Evolutionary conservation across 208 protist species (phyloP), one percentile per base, ranked within the genome.

Genomic region (Crithidia sp.): DNA sequence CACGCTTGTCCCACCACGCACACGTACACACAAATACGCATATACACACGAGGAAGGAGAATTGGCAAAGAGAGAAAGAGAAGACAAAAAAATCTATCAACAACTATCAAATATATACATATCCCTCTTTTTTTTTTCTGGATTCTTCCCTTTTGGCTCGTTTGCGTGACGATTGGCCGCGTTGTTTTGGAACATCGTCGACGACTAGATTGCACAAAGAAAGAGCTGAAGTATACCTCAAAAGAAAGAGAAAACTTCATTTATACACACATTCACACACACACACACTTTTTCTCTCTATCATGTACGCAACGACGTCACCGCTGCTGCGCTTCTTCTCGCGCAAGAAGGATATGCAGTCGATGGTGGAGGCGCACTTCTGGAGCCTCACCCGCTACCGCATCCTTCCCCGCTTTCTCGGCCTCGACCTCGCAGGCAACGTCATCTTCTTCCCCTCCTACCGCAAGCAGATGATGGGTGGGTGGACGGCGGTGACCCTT

Each of bases 311-410:
- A 7, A 66, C 53, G 5, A 77, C 80, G 6, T 43, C 49, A 7
- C 61, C 75, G 49, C 50, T 78, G 49, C 12, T 74, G 73, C 59
- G 67, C 28, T 73, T 77, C 66, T 79, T 71, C 76, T 79, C 71
- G 43, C 74, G 67, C 50, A 81, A 73, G 62, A 50, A 61, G 43
- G 76, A 82, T 55, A 82, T 87, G 71, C 74, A 88, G 50, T 53
- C 71, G 4, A 79, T 95, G 70, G 61, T 95, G 43, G 88, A 96
- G 82, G 57, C 47, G 16, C 92, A 96, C 74, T 96, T 95, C 67
- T 96, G 92, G 90, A 87, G 86, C 43, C 87, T 96, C 69, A 94
- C 92, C 49, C 89, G 87, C 63, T 95, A 96, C 69, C 85, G 92
- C 75, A 92, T 96, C 63, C 71, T 87, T 12, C 82, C 84, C 8